Evolutionary conservation across 495 filamentous ascomycete species (phyloP), one percentile per base, ranked within the genome.

Genomic region (Hyaloscypha finlandica): DNA sequence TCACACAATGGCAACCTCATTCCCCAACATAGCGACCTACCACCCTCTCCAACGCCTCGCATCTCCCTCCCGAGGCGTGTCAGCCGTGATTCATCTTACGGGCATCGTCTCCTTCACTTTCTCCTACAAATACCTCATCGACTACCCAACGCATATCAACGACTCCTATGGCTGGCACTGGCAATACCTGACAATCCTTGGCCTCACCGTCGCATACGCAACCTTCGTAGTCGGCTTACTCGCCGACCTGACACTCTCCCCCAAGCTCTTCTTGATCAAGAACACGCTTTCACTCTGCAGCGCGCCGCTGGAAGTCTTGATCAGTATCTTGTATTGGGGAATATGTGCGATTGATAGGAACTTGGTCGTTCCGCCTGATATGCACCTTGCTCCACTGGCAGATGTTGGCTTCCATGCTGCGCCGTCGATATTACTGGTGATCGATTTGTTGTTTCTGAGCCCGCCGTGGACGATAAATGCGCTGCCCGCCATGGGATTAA

Each of bases 291-390:
- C 88, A 3, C 81, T 92, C 32, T 88, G 87, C 74, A 88, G 87
- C 61, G 86, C 92, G 5, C 94, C 93, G 3, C 77, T 97, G 67
- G 91, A 92, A 71, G 86, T 94, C 30, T 76, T 97, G 35, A 91
- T 97, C 71, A 91, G 85, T 73, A 77, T 93, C n/a, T 81, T 97
- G 0, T 97, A 97, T 75, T 96, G 93, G 92, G 82, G 87, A 42
- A 80, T 97, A 25, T 84, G 86, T 22, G 74, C 80, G 56, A 88
- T 92, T 68, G 88, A 93, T 76, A 84, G 86, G 61, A 63, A 61
- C 19, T 74, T 86, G 66, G 75, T 85, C 29, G 69, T 84, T 45
- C 81, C 81, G 8, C 80, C 81, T 1, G 81, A 79, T 30, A 71
- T 82, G 22, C 70, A 75, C 37, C 73, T 86, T 52, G 74, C 79